phyloP scores from a whole-genome alignment of 1,284 basidiomycete species.

The Ceratobasidium sp. region DNA sequence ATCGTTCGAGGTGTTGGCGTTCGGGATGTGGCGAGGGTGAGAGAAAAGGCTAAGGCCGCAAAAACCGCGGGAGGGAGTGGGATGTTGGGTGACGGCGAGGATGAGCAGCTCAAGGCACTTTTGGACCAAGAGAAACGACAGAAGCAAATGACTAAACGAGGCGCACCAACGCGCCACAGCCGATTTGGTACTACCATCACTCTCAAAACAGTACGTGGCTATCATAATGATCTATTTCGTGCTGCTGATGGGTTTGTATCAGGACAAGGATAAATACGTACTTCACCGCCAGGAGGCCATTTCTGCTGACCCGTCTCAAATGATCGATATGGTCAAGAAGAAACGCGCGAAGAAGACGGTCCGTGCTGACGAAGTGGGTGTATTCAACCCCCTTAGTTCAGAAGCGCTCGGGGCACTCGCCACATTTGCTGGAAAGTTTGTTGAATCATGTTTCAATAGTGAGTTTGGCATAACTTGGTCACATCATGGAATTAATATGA shows the following conservation, averaged over 20 bases:
- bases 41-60: conserved; percentile 6
- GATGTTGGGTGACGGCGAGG: conserved; percentile 36
- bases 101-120: conserved; percentile 38
- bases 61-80: background rate
- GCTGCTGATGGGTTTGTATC: background rate
- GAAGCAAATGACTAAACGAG: conserved; percentile 50
- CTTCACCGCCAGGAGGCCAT: conserved; percentile 86
- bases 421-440: conserved; percentile 70
- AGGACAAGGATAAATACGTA: conserved; percentile 58
- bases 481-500: background rate
- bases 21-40: conserved; percentile 23
- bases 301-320: conserved; percentile 69
- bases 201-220: conserved; percentile 58
- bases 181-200: conserved; percentile 92
- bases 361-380: conserved; percentile 66
- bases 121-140: conserved; percentile 35
- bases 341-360: conserved; percentile 65
- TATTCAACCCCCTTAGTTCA: conserved; percentile 72
- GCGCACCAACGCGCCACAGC: conserved; percentile 82
- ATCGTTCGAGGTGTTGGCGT: conserved; percentile 71
- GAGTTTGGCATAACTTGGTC: conserved; percentile 47
- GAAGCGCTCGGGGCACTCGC: conserved; percentile 75
- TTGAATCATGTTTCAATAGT: conserved; percentile 88
- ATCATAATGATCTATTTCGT: background rate
- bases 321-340: conserved; percentile 82